These are phyloP conservation scores for Acacia crassicarpa DNA, from an alignment of 306 rosid species.

Conservation along the genomic window DNA sequence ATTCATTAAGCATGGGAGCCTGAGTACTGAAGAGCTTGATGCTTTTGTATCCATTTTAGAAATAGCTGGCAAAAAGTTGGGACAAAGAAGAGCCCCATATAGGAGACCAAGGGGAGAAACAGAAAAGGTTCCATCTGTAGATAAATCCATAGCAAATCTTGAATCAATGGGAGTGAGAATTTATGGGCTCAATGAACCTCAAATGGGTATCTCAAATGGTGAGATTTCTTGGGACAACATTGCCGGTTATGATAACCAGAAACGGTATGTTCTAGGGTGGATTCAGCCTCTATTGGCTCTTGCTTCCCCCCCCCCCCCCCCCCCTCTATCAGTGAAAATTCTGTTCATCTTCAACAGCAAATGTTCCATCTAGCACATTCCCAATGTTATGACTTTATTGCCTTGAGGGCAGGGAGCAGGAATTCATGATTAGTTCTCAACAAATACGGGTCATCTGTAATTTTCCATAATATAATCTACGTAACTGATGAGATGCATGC, in stretches of 20 bases:
- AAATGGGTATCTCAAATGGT: slow-evolving; percentile 30
- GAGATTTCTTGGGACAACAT: slow-evolving; percentile 84
- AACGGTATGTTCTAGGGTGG: slow-evolving; percentile 53
- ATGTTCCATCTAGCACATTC: not conserved
- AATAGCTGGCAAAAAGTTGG: slow-evolving; percentile 66
- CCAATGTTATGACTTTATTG: slow-evolving; percentile 13
- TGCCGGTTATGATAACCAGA: slow-evolving; percentile 89
- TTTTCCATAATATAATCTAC: not conserved
- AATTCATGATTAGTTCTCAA: slow-evolving; percentile 3
- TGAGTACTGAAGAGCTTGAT: slow-evolving; percentile 71
- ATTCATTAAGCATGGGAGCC: slow-evolving; percentile 70
- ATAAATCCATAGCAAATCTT: slow-evolving; percentile 67
- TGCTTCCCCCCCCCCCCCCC: not conserved
- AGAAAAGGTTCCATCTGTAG: slow-evolving; percentile 50
- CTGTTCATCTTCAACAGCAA: slow-evolving; percentile 13
- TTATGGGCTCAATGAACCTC: slow-evolving; percentile 65
- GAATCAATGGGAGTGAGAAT: slow-evolving; percentile 88
- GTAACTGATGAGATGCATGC: not conserved
- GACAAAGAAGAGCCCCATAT: slow-evolving; percentile 44
- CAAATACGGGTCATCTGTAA: slow-evolving; percentile 10
- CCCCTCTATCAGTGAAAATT: not conserved
- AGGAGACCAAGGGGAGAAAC: slow-evolving; percentile 53
- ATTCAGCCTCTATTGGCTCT: not conserved
- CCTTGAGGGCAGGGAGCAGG: not conserved
- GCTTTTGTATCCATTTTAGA: slow-evolving; percentile 76